phyloP scores from a whole-genome alignment of 805 yeast species.

The Kregervanrija pseudodelftensis region DNA sequence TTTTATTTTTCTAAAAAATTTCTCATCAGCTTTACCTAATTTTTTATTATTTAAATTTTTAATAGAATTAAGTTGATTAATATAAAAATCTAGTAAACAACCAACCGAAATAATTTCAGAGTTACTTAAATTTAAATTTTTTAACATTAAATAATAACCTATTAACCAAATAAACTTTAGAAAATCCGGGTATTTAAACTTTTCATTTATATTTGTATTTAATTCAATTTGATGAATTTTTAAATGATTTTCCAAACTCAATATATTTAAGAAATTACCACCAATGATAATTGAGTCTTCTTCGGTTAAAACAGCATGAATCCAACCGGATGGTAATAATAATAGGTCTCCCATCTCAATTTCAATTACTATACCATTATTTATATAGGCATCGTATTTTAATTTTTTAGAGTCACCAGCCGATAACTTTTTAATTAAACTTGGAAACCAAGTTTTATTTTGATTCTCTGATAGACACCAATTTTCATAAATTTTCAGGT shows the following conservation, averaged over 20 bases:
- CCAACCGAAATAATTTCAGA: conserved; percentile 17
- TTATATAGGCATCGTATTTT: conserved; percentile 23
- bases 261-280: conserved; percentile 72
- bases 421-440: conserved; percentile 27
- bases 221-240: conserved; percentile 56
- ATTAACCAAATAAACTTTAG: conserved; percentile 63
- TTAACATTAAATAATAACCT: conserved; percentile 33
- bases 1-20: conserved; percentile 11
- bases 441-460: conserved; percentile 57
- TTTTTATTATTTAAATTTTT: conserved; percentile 10
- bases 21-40: conserved; percentile 4
- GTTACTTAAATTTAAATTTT: background rate
- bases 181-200: conserved; percentile 75
- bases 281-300: conserved; percentile 77
- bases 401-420: conserved; percentile 7
- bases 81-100: conserved; percentile 19
- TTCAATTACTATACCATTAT: conserved; percentile 28
- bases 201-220: conserved; percentile 62
- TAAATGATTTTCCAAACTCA: conserved; percentile 58
- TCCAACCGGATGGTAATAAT: conserved; percentile 89
- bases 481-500: conserved; percentile 51
- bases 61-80: conserved; percentile 10
- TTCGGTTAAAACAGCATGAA: conserved; percentile 84
- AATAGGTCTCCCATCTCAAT: conserved; percentile 60
- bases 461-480: conserved; percentile 73